Conservation (phyloP, 2,329 filamentous ascomycete species). For the Pseudocercospora cruenta region DNA sequence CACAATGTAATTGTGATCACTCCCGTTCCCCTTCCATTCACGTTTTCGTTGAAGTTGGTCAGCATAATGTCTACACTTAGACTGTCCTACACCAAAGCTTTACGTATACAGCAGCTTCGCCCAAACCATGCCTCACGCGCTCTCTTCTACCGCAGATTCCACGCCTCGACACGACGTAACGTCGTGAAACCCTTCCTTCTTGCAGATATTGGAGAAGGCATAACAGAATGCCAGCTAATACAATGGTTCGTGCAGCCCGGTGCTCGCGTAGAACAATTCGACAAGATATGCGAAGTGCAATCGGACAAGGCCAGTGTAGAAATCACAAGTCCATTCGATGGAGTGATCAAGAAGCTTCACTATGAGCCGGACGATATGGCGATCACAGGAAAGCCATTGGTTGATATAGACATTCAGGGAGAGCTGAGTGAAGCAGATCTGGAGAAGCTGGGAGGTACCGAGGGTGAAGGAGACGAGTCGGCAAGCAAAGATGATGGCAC, state of each 20-base stretch:
- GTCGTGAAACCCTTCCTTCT: constrained; percentile 78
- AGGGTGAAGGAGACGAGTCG: constrained; percentile 27
- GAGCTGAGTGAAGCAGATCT: constrained; percentile 68
- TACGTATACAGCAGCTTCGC: constrained; percentile 17
- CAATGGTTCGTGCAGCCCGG: constrained; percentile 99
- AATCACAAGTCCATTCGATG: constrained; percentile 94
- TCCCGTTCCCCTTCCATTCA: background rate
- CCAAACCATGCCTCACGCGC: constrained; percentile 20
- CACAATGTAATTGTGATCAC: background rate
- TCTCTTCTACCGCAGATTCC: constrained; percentile 33
- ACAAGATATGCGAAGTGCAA: constrained; percentile 95
- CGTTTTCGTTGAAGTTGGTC: background rate
- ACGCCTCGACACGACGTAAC: constrained; percentile 31
- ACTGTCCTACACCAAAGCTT: constrained; percentile 10
- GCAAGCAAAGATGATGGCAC: constrained; percentile 23
- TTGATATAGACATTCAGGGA: constrained; percentile 91
- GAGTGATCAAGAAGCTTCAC: constrained; percentile 93
- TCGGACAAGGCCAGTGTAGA: constrained; percentile 82
- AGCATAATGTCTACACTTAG: constrained; percentile 18
- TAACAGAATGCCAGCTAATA: constrained; percentile 97
- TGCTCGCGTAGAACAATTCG: constrained; percentile 95
- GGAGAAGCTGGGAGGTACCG: constrained; percentile 41
- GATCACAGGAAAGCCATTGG: constrained; percentile 85
- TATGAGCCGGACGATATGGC: constrained; percentile 97
- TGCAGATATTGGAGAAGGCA: constrained; percentile 90